A percentile compares a stretch with the other conserved stretches of the same genome.
Conservation (phyloP, 2,329 filamentous ascomycete genomes). For the Ceratocystis lukuohia region DNA sequence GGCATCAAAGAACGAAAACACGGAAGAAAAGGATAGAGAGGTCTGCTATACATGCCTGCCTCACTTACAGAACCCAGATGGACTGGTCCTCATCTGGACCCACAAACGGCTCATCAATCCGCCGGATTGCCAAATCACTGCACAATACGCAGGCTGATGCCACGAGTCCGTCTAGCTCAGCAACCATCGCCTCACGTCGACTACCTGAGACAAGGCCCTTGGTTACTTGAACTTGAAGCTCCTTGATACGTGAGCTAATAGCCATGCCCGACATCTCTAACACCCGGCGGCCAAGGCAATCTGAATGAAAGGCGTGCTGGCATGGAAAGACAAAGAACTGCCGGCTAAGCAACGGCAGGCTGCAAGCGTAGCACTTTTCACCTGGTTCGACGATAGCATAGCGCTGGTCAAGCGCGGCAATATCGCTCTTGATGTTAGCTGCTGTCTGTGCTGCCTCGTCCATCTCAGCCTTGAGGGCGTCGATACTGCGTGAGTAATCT, state of each 20-base stretch:
- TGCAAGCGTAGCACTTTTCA: conserved; percentile 83
- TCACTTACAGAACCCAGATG: conserved; percentile 59
- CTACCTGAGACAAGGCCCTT: conserved; percentile 56
- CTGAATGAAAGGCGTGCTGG: conserved; percentile 93
- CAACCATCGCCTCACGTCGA: conserved; percentile 68
- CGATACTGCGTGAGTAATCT: conserved; percentile 84
- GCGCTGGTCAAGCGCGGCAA: conserved; percentile 68
- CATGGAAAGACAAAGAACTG: conserved; percentile 99
- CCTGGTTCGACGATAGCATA: conserved; percentile 96
- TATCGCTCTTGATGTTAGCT: conserved; percentile 79
- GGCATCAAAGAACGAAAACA: not conserved
- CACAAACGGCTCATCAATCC: conserved; percentile 88
- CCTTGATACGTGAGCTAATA: conserved; percentile 65
- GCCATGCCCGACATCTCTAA: conserved; percentile 66
- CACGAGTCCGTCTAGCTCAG: conserved; percentile 82
- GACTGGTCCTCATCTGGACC: conserved; percentile 55
- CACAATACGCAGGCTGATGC: conserved; percentile 86
- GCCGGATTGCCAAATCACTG: conserved; percentile 86
- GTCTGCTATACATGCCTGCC: not conserved
- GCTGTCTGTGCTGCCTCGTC: conserved; percentile 84
- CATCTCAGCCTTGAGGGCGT: conserved; percentile 82
- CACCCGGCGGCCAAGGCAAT: conserved; percentile 78
- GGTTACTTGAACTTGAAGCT: conserved; percentile 72
- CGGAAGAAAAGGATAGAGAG: not conserved
- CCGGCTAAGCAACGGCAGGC: conserved; percentile 68